Evolutionary conservation across 345 rosid species (phyloP).

Genomic region (Arabidopsis suecica): DNA sequence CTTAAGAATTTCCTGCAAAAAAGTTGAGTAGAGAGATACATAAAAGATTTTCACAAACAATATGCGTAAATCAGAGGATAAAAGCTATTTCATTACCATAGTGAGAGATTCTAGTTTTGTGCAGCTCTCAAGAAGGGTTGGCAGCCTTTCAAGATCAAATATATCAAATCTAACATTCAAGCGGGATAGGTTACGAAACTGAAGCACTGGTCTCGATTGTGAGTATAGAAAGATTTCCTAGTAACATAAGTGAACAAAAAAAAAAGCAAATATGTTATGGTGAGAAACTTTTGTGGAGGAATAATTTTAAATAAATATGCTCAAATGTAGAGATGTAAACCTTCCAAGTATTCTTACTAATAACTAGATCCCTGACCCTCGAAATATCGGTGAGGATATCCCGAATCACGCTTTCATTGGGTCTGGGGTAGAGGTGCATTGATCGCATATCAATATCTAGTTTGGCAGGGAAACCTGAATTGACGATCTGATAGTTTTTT

Average conservation of each 20-base stretch:
- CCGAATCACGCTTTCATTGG: no score
- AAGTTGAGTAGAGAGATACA: neutral
- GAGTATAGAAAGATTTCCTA: no score
- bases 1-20: neutral
- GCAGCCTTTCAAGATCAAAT: neutral
- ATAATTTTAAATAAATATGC: no score
- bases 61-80: no score
- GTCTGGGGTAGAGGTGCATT: no score
- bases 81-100: neutral
- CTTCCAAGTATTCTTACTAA: no score
- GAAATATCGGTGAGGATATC: neutral
- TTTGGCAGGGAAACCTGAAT: neutral
- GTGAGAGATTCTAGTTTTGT: neutral
- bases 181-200: neutral
- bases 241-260: no score
- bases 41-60: no score
- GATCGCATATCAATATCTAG: neutral
- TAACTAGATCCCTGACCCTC: neutral
- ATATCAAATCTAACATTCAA: neutral
- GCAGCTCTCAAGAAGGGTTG: neutral
- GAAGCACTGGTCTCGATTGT: neutral
- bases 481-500: no score
- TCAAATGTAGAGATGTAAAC: no score
- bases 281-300: no score
- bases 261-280: no score